Evolutionary conservation across 495 filamentous ascomycete species (phyloP), one percentile per base, ranked within the genome.

Genomic region (Aspergillus ellipticus): DNA sequence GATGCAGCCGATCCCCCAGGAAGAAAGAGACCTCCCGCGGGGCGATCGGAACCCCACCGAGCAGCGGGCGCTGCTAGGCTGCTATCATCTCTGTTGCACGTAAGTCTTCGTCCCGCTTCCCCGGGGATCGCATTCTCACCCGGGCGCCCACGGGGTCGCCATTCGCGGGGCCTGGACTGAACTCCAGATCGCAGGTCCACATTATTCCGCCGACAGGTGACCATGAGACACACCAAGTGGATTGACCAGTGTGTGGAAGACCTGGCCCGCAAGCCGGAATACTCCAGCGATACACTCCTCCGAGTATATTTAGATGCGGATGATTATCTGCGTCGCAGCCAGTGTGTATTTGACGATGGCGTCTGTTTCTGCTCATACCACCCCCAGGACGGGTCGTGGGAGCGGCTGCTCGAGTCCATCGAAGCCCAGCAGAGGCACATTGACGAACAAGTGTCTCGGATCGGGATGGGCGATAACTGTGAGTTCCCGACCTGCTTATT

Each of bases 41-140:
- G 8, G 15, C 2, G 20, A 42, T 22, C 45, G 42, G 29, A 41
- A 17, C 5, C 16, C 19, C 2, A 26, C 47, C 3, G 54, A 15
- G n/a, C 43, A 56, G 28, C 45, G 54, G 6, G 54, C 54, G 17
- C 28, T 56, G 0, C 17, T 56, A 37, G 54, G 54, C 9, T 41
- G 33, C 19, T 56, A 42, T 15, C 41, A 56, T 45, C 17, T 56
- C 0, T 51, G 35, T 19, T 51, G 37, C 13, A 45, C 21, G 54
- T 56, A 19, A 45, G 47, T 43, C n/a, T n/a, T n/a, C n/a, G n/a
- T n/a, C n/a, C n/a, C n/a, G n/a, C n/a, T 7, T 47, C 21, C 9
- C 21, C 11, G 10, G 43, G 20, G 6, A 3, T 28, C 4, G 11
- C n/a, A n/a, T n/a, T 22, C 17, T 11, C 4, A 22, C 22, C 4